phyloP scores from a whole-genome alignment of 1,284 basidiomycete genomes.

The Tilletia caries region DNA sequence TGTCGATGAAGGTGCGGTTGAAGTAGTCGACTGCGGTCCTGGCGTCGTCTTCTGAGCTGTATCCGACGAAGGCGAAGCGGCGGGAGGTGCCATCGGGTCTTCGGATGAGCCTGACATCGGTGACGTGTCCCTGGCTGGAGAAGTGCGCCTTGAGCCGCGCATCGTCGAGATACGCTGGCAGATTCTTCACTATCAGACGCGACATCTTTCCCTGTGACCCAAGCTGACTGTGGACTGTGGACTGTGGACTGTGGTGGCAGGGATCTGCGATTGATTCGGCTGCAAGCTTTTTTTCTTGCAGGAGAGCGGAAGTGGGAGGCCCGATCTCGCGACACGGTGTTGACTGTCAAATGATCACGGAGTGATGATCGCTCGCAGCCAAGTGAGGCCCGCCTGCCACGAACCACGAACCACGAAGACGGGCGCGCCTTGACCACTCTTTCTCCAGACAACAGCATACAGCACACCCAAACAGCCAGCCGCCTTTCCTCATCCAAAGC shows the following conservation, averaged over 20 bases:
- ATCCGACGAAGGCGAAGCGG: constrained; percentile 89
- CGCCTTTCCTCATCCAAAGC: neutral
- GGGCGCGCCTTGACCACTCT: constrained; percentile 9
- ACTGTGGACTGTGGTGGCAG: too few relatives aligned
- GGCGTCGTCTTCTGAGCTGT: constrained; percentile 76
- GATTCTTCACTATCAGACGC: constrained; percentile 83
- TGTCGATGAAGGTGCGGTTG: constrained; percentile 66
- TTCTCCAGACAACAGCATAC: neutral
- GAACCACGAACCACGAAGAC: too few relatives aligned
- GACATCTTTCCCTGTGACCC: constrained; percentile 59
- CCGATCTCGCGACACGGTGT: constrained; percentile 4
- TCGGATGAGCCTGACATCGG: constrained; percentile 79
- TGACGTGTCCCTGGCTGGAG: constrained; percentile 61
- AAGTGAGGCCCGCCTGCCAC: too few relatives aligned
- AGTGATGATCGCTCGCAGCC: too few relatives aligned
- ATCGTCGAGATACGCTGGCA: constrained; percentile 72
- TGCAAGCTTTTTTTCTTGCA: too few relatives aligned
- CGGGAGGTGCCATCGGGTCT: constrained; percentile 76
- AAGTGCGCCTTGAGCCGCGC: constrained; percentile 70
- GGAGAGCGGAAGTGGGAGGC: too few relatives aligned
- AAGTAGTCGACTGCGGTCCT: constrained; percentile 75
- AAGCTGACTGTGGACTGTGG: neutral
- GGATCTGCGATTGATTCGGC: too few relatives aligned
- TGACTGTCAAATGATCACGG: neutral
- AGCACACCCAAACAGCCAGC: neutral